These are phyloP conservation scores for Speleostelium caveatum DNA, from an alignment of 78 protist species.

Conservation along the genomic window DNA sequence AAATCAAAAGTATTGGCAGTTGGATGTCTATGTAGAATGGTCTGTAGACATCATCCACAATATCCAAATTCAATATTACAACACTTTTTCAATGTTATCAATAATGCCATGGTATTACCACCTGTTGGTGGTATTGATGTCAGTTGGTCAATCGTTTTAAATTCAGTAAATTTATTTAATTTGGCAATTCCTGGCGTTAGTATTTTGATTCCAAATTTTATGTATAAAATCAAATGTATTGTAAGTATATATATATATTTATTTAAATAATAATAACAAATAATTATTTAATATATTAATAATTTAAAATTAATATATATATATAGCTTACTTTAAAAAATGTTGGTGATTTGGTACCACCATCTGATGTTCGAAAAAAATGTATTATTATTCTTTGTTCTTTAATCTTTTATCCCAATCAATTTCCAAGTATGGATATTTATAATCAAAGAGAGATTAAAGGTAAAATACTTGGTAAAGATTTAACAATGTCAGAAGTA, in stretches of 20 bases:
- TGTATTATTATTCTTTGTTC: constrained; percentile 42
- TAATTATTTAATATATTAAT: neutral
- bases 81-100: constrained; percentile 46
- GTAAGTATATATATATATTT: constrained; percentile 32
- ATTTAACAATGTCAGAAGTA: constrained; percentile 58
- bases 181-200: constrained; percentile 63
- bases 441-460: constrained; percentile 27
- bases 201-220: constrained; percentile 44
- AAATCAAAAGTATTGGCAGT: constrained; percentile 68
- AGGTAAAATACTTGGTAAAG: constrained; percentile 24
- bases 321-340: constrained; percentile 10
- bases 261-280: neutral
- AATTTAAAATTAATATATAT: neutral
- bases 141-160: constrained; percentile 23
- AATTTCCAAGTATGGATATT: constrained; percentile 49
- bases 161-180: constrained; percentile 42
- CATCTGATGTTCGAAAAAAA: constrained; percentile 63
- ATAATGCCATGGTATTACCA: constrained; percentile 12
- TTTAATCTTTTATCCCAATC: constrained; percentile 67
- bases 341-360: constrained; percentile 10
- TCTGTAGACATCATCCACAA: constrained; percentile 70
- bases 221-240: constrained; percentile 52
- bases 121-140: constrained; percentile 28
- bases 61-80: constrained; percentile 41
- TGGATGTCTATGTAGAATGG: constrained; percentile 52